Base-by-base conservation (phyloP, 1,139 yeast species). In the Lodderomyces parapsilosis region DNA sequence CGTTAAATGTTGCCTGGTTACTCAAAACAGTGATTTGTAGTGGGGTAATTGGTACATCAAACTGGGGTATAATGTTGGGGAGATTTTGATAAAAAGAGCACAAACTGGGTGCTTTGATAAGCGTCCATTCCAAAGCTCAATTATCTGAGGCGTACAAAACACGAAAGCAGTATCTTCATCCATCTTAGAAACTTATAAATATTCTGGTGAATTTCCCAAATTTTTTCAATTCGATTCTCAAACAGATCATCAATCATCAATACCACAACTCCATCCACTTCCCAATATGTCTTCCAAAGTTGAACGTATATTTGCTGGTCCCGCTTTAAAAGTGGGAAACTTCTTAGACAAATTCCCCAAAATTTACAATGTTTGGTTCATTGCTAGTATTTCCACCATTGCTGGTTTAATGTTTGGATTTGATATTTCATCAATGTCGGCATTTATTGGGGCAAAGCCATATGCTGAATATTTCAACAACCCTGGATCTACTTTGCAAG, bases 371-470 rank as follows among this genome's bases (percentile, higher is more conserved):
- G 68, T 74, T 27, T 62, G 60, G 43, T 55, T 69, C 37, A 75
- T 79, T 44, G 71, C 80, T 32, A 49, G 58, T 31, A 71, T 80
- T 39, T 66, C 86, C 30, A 71, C 80, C 53, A 54, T 80, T 7
- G 78, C 82, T 13, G 87, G 85, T 32, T 63, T 78, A 58, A 71
- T 83, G 66, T 74, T 81, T 58, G 90, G 91, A 37, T 72, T 82
- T 51, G 91, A 84, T 62, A 80, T 82, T 33, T 80, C 87, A 0
- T 81, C 86, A 4, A 71, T 84, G 68, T 77, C 88, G 1, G 78
- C 81, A 1, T 82, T 83, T 53, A 59, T 81, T 33, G 77, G 80
- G 33, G 63, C 69, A 37, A 36, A 22, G 0, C 49, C 53, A 36
- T 63, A 63, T 41, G 38, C 31, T 7, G 49, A 49, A 1, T 51